Percentiles rank a stretch among this genome's conserved stretches.
phyloP scores from a whole-genome alignment of 2,329 filamentous ascomycete genomes.

The Pseudogymnoascus sp. region DNA sequence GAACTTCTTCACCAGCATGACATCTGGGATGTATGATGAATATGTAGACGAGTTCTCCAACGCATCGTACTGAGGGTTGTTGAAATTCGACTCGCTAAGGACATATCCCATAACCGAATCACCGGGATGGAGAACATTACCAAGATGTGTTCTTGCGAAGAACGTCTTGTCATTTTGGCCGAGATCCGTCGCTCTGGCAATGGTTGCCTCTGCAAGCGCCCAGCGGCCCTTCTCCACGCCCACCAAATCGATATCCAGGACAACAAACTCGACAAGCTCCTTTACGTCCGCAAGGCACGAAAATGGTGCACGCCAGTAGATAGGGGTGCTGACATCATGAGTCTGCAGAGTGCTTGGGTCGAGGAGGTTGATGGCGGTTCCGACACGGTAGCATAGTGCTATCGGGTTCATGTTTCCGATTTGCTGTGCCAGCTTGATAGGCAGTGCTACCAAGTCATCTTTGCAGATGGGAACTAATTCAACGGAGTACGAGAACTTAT shows the following conservation, averaged over 20 bases:
- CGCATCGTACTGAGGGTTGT: conserved; percentile 76
- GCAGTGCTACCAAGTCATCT: conserved; percentile 90
- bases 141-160: conserved; percentile 84
- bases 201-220: conserved; percentile 77
- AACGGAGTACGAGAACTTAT: conserved; percentile 88
- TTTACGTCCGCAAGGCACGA: conserved; percentile 72
- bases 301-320: conserved; percentile 92
- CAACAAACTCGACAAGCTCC: conserved; percentile 82
- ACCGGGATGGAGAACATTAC: conserved; percentile 73
- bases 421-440: conserved; percentile 78
- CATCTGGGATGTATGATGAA: conserved; percentile 74
- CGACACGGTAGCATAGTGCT: conserved; percentile 77
- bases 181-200: conserved; percentile 79
- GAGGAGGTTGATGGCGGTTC: conserved; percentile 80
- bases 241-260: conserved; percentile 85
- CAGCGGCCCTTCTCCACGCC: conserved; percentile 71
- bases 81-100: conserved; percentile 82
- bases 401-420: conserved; percentile 84
- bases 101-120: conserved; percentile 96
- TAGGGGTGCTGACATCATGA: conserved; percentile 69
- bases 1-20: conserved; percentile 93
- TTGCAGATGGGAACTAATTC: conserved; percentile 94
- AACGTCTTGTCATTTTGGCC: conserved; percentile 81
- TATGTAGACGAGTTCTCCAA: conserved; percentile 73
- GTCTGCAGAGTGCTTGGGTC: conserved; percentile 89